phyloP scores from a whole-genome alignment of 306 rosid genomes.

The Quercus engelmannii region DNA sequence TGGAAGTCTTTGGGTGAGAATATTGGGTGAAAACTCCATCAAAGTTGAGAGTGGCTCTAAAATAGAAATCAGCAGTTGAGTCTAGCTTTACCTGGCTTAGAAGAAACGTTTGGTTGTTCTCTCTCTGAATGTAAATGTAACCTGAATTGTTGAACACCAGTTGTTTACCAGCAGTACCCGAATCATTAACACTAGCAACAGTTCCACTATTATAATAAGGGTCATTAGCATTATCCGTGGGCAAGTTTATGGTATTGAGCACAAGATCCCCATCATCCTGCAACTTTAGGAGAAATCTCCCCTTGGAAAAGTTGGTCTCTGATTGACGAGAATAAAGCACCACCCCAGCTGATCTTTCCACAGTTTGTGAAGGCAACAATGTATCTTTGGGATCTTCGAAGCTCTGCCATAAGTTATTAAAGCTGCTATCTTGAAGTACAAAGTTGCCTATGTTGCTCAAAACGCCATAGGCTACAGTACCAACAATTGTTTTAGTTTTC shows the following conservation, averaged over 20 bases:
- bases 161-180: background rate
- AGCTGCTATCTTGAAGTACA: background rate
- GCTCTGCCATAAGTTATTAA: slow-evolving; percentile 17
- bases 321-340: slow-evolving; percentile 26
- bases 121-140: slow-evolving; percentile 25
- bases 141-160: slow-evolving; percentile 40
- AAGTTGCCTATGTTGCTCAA: slow-evolving; percentile 32
- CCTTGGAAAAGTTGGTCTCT: slow-evolving; percentile 16
- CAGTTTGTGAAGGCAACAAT: slow-evolving; percentile 27
- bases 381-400: slow-evolving; percentile 27
- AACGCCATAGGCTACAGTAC: slow-evolving; percentile 1
- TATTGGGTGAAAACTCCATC: slow-evolving; percentile 45
- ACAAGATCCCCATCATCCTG: slow-evolving; percentile 8
- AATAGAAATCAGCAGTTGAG: slow-evolving; percentile 12
- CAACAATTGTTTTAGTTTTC: slow-evolving; percentile 11
- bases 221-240: background rate
- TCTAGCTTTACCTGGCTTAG: background rate
- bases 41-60: slow-evolving; percentile 43
- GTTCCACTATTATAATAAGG: background rate
- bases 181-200: too few relatives aligned
- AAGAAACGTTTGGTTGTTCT: slow-evolving; percentile 1
- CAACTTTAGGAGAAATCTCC: slow-evolving; percentile 23
- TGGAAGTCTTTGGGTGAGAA: slow-evolving; percentile 24
- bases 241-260: slow-evolving; percentile 15
- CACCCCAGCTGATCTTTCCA: background rate